Conservation (phyloP, 2,329 filamentous ascomycete genomes). For the Nothophoma quercina region DNA sequence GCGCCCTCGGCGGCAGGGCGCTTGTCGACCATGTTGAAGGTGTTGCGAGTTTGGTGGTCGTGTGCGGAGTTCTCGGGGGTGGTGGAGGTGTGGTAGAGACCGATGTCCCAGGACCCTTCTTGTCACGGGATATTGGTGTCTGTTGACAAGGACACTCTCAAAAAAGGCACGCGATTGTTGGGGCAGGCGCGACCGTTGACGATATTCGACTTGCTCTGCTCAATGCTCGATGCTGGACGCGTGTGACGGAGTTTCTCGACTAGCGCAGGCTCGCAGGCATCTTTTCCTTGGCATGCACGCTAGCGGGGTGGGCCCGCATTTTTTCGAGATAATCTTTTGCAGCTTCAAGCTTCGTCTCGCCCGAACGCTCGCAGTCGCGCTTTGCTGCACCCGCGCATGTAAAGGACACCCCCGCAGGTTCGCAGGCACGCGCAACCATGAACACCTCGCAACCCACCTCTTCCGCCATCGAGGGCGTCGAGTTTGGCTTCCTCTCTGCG, state of each 20-base stretch:
- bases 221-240: not conserved
- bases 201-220: not conserved
- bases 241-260: not conserved
- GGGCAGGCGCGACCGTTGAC: not conserved
- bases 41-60: not conserved
- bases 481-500: constrained; percentile 84
- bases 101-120: constrained; percentile 14
- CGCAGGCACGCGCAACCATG: constrained; percentile 36
- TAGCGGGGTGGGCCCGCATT: constrained; percentile 34
- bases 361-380: constrained; percentile 2
- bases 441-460: constrained; percentile 75
- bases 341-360: constrained; percentile 40
- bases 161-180: constrained; percentile 7
- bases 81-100: constrained; percentile 6
- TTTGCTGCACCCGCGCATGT: constrained; percentile 16
- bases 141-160: not conserved
- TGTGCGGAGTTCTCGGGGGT: constrained; percentile 19
- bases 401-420: constrained; percentile 8
- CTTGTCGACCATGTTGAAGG: constrained; percentile 52
- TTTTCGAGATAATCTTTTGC: constrained; percentile 39
- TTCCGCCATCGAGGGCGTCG: constrained; percentile 83
- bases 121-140: not conserved
- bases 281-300: constrained; percentile 5
- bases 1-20: constrained; percentile 50
- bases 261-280: constrained; percentile 6